Evolutionary conservation across 2,329 filamentous ascomycete species (phyloP), one percentile per base, ranked within the genome.

Genomic region (Exophiala sp.): DNA sequence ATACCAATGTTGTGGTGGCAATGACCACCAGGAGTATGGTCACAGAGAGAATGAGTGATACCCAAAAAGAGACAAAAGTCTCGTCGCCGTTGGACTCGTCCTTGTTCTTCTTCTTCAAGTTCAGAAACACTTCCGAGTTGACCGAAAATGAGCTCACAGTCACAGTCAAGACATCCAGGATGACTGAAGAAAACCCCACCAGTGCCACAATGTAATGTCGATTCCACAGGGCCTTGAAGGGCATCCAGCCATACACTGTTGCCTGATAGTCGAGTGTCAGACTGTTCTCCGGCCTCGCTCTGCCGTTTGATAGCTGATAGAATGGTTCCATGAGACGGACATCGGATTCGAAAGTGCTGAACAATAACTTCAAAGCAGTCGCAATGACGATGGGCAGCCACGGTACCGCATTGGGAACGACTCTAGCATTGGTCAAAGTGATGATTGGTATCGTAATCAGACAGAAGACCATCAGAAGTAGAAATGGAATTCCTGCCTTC

Each of bases 21-120:
- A 78, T 75, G 67, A 91, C 82, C 68, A 86, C 86, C 5, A 81
- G 32, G n/a, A 90, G 75, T 61, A 90, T 88, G 46, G 79, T 72
- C 3, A 83, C 69, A 0, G 84, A 81, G 14, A 88, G 72, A 0
- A 69, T 73, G 33, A 90, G 79, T 2, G 85, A 86, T 6, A 84
- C 69, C 74, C 82, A 85, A 69, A 90, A 90, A 0, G 84, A 87
- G 32, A 75, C 66, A 52, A 73, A 74, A 0, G 75, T 77, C 54
- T 78, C 71, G 24, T 72, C 72, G 4, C 67, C 68, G 44, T 71
- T 70, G 43, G 65, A 66, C 16, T 58, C 39, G 21, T 57, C 47
- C 12, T 61, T 44, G 11, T 58, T 49, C 3, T 60, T 38, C 6
- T 58, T 48, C 5, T 61, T 41, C 10, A 51, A 10, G 16, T 52